phyloP scores from a whole-genome alignment of 179 eudicot species.

The Amaranthus tricolor region DNA sequence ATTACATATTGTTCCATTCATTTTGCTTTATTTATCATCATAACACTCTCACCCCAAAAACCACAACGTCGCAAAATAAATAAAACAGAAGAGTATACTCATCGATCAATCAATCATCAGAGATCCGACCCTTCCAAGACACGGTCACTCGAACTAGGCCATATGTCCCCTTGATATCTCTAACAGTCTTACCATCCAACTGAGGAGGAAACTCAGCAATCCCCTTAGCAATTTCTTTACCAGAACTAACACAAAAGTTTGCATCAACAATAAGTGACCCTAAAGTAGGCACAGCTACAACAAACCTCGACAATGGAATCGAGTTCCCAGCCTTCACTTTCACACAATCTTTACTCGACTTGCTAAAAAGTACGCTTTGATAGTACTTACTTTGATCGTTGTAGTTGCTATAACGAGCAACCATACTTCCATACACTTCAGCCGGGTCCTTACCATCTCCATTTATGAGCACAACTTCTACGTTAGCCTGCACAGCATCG shows the following conservation, averaged over 20 bases:
- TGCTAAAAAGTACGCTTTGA: constrained; percentile 9
- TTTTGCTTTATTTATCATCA: too few species aligned
- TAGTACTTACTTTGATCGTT: constrained; percentile 8
- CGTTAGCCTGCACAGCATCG: constrained; percentile 17
- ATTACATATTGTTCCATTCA: not conserved
- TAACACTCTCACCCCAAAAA: too few species aligned
- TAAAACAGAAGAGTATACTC: not conserved
- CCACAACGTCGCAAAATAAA: not conserved
- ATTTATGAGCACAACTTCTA: constrained; percentile 16
- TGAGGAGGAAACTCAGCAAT: constrained; percentile 9
- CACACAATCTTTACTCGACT: not conserved
- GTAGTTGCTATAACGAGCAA: constrained; percentile 17
- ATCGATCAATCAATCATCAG: not conserved
- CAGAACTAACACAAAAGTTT: not conserved
- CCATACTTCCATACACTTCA: constrained; percentile 14
- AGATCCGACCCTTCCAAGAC: constrained; percentile 10
- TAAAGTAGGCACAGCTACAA: constrained; percentile 12
- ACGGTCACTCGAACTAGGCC: constrained; percentile 17
- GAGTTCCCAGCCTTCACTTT: constrained; percentile 4
- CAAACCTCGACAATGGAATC: constrained; percentile 13
- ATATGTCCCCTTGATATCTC: not conserved
- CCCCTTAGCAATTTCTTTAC: constrained; percentile 5
- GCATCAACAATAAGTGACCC: constrained; percentile 11
- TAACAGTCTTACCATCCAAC: not conserved
- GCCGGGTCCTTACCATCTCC: constrained; percentile 6